Base-by-base conservation (phyloP, 768 basidiomycete genomes). In the Rhodotorula graminis region DNA sequence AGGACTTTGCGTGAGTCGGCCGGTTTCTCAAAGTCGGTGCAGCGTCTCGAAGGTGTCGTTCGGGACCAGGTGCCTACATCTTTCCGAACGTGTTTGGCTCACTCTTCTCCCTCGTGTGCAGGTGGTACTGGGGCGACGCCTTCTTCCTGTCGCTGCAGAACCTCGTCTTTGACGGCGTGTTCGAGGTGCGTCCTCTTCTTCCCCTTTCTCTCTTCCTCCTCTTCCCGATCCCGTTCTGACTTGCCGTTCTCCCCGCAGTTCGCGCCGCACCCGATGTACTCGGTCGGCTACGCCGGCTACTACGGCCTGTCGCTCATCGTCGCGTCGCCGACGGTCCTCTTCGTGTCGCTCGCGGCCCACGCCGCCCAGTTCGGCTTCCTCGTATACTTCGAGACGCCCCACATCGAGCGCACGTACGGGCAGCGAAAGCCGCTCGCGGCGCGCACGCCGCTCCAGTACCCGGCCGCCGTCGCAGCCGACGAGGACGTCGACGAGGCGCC, bases 301-400 rank as follows among this genome's bases (percentile, higher is more conserved):
- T 99, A 98, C 79, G 96, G 96, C 33, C 85, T 97, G 31, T 95
- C 93, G 4, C 86, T 99, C 74, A 89, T 94, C 68, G 86, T 88
- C 37, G 93, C 92, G 27, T 92, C 90, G 80, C 92, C 94, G 77
- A 85, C 89, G 0, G 93, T 97, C 18, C 83, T 99, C 21, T 97
- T 97, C 78, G 91, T 89, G 72, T 93, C 91, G 76, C 86, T 99
- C n/a, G 88, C 88, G 4, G 94, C 91, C 0, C 96, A 99, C 78
- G 91, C 93, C 0, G 90, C 91, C 27, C 96, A 99, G 77, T 99
- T 99, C 80, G 93, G 89, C 3, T 99, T 99, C 85, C 84, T 99
- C 64, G 85, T 93, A 25, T 89, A 89, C 81, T 98, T 99, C 78
- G 96, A 98, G 83, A 98, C 95, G 78, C 95, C 96, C 73, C 96